Conservation (phyloP, 176 grass and related monocot genomes). For the Stipa capillata region DNA sequence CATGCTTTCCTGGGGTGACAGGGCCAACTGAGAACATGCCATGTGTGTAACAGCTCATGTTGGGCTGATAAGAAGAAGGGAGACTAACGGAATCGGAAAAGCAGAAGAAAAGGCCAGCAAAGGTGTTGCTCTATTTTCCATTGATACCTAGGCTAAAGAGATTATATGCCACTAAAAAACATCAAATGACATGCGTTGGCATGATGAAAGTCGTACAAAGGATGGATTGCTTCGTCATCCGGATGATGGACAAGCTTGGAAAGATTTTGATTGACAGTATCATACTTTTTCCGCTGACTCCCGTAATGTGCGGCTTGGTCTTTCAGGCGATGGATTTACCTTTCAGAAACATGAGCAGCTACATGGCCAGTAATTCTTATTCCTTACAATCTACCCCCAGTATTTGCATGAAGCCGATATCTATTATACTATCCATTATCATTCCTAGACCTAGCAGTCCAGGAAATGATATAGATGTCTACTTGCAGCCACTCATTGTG, state of each 20-base stretch:
- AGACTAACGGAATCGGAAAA: background rate
- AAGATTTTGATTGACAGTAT: background rate
- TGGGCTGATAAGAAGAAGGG: background rate
- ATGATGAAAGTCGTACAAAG: conserved; percentile 11
- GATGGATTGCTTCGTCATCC: background rate
- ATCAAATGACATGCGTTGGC: conserved; percentile 9
- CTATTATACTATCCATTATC: background rate
- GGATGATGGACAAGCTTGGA: background rate
- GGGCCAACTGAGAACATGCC: background rate
- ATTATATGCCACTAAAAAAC: conserved; percentile 21
- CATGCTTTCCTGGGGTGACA: background rate
- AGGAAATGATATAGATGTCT: background rate
- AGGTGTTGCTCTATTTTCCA: conserved; percentile 30
- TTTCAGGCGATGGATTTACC: conserved; percentile 14
- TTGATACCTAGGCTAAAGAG: conserved; percentile 19
- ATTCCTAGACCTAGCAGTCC: background rate
- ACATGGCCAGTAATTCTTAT: conserved; percentile 1
- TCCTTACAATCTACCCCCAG: conserved; percentile 8
- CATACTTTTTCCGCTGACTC: background rate
- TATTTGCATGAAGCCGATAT: background rate
- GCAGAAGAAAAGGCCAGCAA: conserved; percentile 8
- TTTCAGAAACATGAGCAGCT: conserved; percentile 2
- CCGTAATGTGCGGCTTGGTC: background rate
- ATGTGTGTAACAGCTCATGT: background rate
- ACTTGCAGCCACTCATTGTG: background rate